Evolutionary conservation across 805 yeast species (phyloP).

Genomic region (Lachancea meyersii): DNA sequence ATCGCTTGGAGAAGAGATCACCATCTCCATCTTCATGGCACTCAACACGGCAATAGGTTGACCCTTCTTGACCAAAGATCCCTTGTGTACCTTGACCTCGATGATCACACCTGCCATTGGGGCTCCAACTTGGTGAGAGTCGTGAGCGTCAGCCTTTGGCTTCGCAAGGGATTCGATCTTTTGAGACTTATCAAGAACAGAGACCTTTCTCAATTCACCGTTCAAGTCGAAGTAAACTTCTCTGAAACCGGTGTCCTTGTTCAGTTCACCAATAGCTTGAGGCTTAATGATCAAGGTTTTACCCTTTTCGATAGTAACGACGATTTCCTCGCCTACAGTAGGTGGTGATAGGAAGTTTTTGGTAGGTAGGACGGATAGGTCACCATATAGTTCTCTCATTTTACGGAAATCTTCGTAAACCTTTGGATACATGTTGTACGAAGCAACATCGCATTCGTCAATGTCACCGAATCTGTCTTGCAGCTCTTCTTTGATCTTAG

Average conservation of each 20-base stretch:
- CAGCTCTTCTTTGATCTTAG: constrained; percentile 65
- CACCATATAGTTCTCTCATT: constrained; percentile 74
- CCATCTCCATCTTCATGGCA: constrained; percentile 99
- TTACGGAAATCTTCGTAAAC: constrained; percentile 86
- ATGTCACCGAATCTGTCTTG: constrained; percentile 70
- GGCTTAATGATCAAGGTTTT: constrained; percentile 85
- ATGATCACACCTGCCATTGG: constrained; percentile 99
- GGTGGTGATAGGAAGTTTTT: constrained; percentile 84
- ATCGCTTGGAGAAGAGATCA: constrained; percentile 81
- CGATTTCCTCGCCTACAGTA: constrained; percentile 79
- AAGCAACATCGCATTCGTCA: constrained; percentile 85
- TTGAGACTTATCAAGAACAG: constrained; percentile 81
- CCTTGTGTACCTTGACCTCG: constrained; percentile 86
- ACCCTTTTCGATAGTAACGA: constrained; percentile 90
- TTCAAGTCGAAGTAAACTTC: constrained; percentile 97
- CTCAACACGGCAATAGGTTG: constrained; percentile 88
- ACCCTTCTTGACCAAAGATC: constrained; percentile 89
- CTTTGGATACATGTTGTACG: constrained; percentile 96
- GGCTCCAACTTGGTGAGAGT: constrained; percentile 91
- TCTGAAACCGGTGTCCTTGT: constrained; percentile 78
- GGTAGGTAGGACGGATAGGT: constrained; percentile 90
- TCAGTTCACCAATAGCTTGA: constrained; percentile 87
- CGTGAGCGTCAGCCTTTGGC: constrained; percentile 83
- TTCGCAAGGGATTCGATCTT: constrained; percentile 80
- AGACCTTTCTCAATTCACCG: constrained; percentile 96